Base-by-base conservation (phyloP, 352 stramenopile species). In the Globisporangium irregulare region DNA sequence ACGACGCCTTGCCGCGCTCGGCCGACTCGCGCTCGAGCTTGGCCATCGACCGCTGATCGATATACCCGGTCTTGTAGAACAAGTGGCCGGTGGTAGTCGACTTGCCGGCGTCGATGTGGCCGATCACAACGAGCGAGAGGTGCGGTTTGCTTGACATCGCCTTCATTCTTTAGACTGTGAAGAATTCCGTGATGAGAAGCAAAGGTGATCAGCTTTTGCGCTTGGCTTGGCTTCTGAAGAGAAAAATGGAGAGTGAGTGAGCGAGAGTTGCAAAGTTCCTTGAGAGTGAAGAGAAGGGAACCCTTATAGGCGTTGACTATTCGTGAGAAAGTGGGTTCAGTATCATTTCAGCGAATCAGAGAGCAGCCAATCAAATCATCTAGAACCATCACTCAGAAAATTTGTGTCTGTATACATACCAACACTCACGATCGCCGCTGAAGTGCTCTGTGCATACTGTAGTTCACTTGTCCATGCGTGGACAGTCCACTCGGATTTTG, bases 1-100 rank as follows among this genome's bases (percentile, higher is more conserved):
- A 99, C 67, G 96, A 99, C 38, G 82, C 86, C 82, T 99, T 99
- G 66, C 97, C 97, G 20, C 98, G 74, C 79, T 99, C 96, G 56
- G 81, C 91, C 27, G 97, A 94, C 81, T 99, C 97, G 76, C 98
- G 98, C 87, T 99, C 94, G 78, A 97, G 98, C 85, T 98, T 98
- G 79, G 99, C 96, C 79, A 99, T 99, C 41, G 97, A 98, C 89
- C 94, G 91, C 87, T 99, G 97, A 85, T 99, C 96, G 73, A 99
- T 98, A 73, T 96, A 95, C 73, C 97, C 97, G 84, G 96, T 99
- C 90, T 99, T 99, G 90, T 99, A 99, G 80, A 99, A 99, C 66
- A 99, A 83, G 81, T 99, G 97, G 71, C 97, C 97, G 15, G 95
- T 99, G 48, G 94, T 99, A 29, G 98, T 99, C 62, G 97, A 99